phyloP scores from a whole-genome alignment of 768 basidiomycete genomes.

The Rhizopogon vesiculosus region DNA sequence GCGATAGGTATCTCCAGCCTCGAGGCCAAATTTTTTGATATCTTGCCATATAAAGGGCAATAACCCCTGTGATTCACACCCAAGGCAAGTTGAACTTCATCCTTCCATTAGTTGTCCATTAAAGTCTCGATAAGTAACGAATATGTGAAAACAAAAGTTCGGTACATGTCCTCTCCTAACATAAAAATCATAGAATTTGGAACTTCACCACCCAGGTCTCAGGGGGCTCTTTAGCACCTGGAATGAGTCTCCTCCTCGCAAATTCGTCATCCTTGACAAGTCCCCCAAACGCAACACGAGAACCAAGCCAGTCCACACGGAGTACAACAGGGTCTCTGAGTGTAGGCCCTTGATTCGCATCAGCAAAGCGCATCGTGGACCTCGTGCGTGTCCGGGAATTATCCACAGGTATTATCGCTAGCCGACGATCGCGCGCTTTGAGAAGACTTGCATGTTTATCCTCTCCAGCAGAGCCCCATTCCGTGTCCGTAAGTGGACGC shows the following conservation, averaged over 20 bases:
- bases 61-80: neutral
- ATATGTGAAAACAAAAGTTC: too few species aligned
- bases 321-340: neutral
- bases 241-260: constrained; percentile 4
- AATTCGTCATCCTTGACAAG: constrained; percentile 4
- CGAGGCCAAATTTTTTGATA: neutral
- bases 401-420: neutral
- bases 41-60: neutral
- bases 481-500: constrained; percentile 2
- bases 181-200: neutral
- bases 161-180: too few species aligned
- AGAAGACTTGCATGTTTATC: neutral
- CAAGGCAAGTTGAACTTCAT: too few species aligned
- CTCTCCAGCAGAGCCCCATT: constrained; percentile 2
- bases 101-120: too few species aligned
- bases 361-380: neutral
- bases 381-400: neutral
- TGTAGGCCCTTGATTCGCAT: neutral
- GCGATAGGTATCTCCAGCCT: neutral
- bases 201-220: constrained; percentile 9
- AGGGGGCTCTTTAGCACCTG: neutral
- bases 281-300: constrained; percentile 2
- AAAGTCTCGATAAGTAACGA: too few species aligned
- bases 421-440: neutral
- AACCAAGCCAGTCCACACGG: constrained; percentile 8